Percentiles rank a stretch among this genome's conserved stretches.
Conservation (phyloP, 106 monocot genomes). For the Cymbidium sinense region DNA sequence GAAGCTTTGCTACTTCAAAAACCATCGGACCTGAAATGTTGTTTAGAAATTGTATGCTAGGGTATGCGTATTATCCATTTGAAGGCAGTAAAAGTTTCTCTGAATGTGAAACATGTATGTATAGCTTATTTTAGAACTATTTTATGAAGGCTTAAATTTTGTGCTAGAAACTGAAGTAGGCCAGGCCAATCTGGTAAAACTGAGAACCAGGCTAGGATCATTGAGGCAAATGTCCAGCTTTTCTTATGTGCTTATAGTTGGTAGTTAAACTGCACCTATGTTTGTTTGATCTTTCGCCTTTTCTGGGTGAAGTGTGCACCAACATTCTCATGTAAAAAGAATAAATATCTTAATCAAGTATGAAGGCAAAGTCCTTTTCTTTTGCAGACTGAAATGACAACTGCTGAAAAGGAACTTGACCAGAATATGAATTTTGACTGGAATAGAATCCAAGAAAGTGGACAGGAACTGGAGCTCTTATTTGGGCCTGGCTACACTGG, state of each 20-base stretch:
- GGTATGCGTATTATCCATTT: too few species aligned
- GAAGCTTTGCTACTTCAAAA: neutral
- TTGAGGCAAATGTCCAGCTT: neutral
- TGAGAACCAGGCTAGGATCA: neutral
- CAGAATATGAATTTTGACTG: conserved; percentile 96
- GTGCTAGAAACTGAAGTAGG: neutral
- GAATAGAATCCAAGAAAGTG: conserved; percentile 98
- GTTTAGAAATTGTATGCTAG: too few species aligned
- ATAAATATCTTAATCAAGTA: neutral
- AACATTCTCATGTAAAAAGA: neutral
- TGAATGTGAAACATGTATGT: neutral
- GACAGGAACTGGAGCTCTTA: conserved; percentile 68
- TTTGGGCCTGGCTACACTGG: conserved; percentile 97
- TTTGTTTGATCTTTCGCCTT: neutral
- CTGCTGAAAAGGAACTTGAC: conserved; percentile 90
- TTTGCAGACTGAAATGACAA: conserved; percentile 97
- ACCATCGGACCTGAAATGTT: too few species aligned
- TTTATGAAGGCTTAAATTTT: too few species aligned
- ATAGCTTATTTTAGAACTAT: neutral
- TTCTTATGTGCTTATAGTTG: neutral
- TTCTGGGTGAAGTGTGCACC: neutral
- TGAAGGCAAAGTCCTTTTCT: conserved; percentile 7
- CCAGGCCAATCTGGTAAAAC: neutral
- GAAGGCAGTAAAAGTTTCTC: neutral
- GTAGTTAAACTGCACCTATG: neutral